Conservation (phyloP, 305 asterid species). For the Rubia occidens region DNA sequence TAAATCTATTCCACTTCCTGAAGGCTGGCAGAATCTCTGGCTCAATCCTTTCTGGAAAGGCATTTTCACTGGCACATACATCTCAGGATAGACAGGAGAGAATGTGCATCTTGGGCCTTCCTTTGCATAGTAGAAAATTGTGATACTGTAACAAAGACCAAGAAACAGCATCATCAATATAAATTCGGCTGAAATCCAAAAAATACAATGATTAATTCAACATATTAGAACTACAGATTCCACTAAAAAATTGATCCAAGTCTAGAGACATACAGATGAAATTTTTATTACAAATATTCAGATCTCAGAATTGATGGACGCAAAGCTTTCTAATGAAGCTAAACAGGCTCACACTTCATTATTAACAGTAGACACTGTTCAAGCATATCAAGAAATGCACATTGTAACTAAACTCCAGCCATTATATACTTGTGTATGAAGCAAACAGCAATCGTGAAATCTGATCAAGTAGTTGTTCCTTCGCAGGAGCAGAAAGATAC, state of each 20-base stretch:
- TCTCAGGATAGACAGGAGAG: slow-evolving; percentile 61
- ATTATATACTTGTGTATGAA: background rate
- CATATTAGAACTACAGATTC: slow-evolving; percentile 4
- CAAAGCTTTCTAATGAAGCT: background rate
- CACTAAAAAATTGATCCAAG: background rate
- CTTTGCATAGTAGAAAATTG: slow-evolving; percentile 69
- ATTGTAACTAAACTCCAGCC: background rate
- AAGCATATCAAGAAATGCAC: background rate
- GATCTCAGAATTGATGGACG: background rate
- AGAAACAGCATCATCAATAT: slow-evolving; percentile 7
- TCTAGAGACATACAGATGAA: no score
- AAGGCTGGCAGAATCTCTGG: slow-evolving; percentile 73
- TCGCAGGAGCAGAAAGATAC: background rate
- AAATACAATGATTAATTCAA: background rate
- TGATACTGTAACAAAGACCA: slow-evolving; percentile 44
- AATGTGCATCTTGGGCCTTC: slow-evolving; percentile 58
- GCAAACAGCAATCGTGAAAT: background rate
- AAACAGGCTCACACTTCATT: background rate
- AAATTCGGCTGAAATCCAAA: slow-evolving; percentile 2
- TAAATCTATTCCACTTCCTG: slow-evolving; percentile 75
- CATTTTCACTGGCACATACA: slow-evolving; percentile 43
- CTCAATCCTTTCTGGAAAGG: slow-evolving; percentile 67
- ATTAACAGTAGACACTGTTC: background rate
- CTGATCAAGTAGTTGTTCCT: background rate
- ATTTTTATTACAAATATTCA: background rate